phyloP scores from a whole-genome alignment of 2,329 filamentous ascomycete species.

The Ophiocordyceps camponoti-leonardi region DNA sequence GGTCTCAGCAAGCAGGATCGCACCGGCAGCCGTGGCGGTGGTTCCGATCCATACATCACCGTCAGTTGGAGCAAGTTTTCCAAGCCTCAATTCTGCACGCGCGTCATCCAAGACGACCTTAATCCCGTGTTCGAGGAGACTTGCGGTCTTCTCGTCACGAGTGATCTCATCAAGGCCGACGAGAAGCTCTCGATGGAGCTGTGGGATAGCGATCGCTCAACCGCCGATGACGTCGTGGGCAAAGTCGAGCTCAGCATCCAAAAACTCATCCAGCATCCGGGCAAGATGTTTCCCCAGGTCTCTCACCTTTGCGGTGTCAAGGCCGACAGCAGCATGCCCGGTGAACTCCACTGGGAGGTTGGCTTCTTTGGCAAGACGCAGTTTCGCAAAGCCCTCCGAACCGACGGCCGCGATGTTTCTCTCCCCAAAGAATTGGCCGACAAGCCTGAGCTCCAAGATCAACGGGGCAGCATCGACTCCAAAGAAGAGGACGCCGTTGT shows the following conservation, averaged over 20 bases:
- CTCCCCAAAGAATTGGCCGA: slow-evolving; percentile 59
- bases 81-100: slow-evolving; percentile 41
- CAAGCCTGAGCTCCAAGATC: slow-evolving; percentile 64
- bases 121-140: slow-evolving; percentile 56
- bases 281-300: slow-evolving; percentile 42
- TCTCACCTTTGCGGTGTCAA: slow-evolving; percentile 51
- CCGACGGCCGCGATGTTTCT: slow-evolving; percentile 48
- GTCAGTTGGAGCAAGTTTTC: slow-evolving; percentile 67
- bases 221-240: slow-evolving; percentile 58
- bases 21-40: slow-evolving; percentile 39
- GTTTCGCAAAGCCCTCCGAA: slow-evolving; percentile 40
- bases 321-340: slow-evolving; percentile 49
- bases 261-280: slow-evolving; percentile 44
- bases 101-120: slow-evolving; percentile 47
- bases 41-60: slow-evolving; percentile 53
- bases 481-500: slow-evolving; percentile 65
- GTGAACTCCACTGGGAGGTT: slow-evolving; percentile 50
- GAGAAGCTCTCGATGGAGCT: slow-evolving; percentile 53
- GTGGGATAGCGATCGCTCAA: slow-evolving; percentile 59
- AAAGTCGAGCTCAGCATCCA: slow-evolving; percentile 54
- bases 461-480: slow-evolving; percentile 58
- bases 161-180: slow-evolving; percentile 54
- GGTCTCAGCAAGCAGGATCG: slow-evolving; percentile 52
- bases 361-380: slow-evolving; percentile 59
- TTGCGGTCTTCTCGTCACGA: slow-evolving; percentile 48